Evolutionary conservation across 208 protist species (phyloP).

Genomic region (Trichomonas vaginalis): DNA sequence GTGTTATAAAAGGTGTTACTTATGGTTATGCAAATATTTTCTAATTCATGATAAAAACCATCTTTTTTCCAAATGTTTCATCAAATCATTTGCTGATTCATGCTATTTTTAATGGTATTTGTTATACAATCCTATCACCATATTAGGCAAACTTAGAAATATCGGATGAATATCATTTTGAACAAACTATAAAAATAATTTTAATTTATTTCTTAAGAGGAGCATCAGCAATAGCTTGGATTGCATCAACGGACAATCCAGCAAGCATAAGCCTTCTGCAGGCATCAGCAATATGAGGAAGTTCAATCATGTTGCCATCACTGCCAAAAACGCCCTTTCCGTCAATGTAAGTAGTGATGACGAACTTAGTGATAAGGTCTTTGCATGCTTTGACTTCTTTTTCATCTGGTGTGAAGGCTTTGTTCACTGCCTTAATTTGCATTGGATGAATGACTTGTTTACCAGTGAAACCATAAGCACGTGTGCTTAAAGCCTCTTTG

Average conservation of each 20-base stretch:
- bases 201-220: background rate
- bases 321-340: background rate
- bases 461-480: background rate
- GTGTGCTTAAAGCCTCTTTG: background rate
- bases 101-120: no score
- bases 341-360: background rate
- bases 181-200: no score
- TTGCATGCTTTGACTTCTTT: background rate
- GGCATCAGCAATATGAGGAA: background rate
- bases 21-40: no score
- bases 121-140: no score
- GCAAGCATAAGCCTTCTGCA: background rate
- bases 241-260: background rate
- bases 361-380: background rate
- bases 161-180: no score
- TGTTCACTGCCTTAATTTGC: background rate
- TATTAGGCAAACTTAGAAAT: no score
- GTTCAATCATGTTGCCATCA: background rate
- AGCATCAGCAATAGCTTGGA: background rate
- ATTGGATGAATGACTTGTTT: conserved; percentile 18
- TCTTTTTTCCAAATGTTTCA: no score
- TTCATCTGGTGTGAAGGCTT: background rate
- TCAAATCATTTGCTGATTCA: no score
- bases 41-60: no score
- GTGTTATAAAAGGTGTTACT: no score